A percentile compares a stretch with the other conserved stretches of the same genome.
Evolutionary conservation across 306 rosid genomes (phyloP).

Genomic region (Cucurbita argyrosperma): DNA sequence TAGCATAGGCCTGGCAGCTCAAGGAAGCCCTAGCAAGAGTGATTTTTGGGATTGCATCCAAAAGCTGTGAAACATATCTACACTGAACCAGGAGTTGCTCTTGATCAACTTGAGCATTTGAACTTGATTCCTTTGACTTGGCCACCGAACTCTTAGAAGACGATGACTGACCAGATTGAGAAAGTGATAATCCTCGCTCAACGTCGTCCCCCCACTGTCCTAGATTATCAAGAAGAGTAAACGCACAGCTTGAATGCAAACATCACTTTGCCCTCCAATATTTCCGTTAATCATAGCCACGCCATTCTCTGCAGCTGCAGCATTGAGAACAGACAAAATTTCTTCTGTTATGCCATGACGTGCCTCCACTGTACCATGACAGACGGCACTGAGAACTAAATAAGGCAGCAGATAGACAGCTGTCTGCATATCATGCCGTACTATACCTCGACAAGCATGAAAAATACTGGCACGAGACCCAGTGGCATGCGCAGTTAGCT

Average conservation of each 20-base stretch:
- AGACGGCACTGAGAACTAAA: conserved; percentile 79
- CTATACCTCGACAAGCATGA: conserved; percentile 85
- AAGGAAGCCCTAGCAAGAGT: conserved; percentile 88
- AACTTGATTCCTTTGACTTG: conserved; percentile 45
- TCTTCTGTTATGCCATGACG: conserved; percentile 75
- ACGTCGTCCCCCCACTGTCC: conserved; percentile 95
- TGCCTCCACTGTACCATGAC: conserved; percentile 85
- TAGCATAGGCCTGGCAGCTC: conserved; percentile 89
- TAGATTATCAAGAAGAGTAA: conserved; percentile 95
- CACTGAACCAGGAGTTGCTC: conserved; percentile 62
- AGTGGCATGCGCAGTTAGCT: conserved; percentile 67
- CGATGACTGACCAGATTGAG: conserved; percentile 30
- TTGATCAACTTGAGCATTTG: conserved; percentile 32
- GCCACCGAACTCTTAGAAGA: conserved; percentile 48
- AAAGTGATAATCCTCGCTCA: conserved; percentile 76
- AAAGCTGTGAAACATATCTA: conserved; percentile 75
- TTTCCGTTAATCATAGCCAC: conserved; percentile 58
- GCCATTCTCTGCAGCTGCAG: conserved; percentile 73
- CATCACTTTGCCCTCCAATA: conserved; percentile 77
- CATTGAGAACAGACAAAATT: conserved; percentile 70
- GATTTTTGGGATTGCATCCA: conserved; percentile 68
- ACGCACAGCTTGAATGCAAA: conserved; percentile 91
- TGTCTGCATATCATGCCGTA: conserved; percentile 89
- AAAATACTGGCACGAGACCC: conserved; percentile 91
- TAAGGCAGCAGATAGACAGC: conserved; percentile 81